Evolutionary conservation across 495 filamentous ascomycete genomes (phyloP).

Genomic region (Cercophora newfieldiana): DNA sequence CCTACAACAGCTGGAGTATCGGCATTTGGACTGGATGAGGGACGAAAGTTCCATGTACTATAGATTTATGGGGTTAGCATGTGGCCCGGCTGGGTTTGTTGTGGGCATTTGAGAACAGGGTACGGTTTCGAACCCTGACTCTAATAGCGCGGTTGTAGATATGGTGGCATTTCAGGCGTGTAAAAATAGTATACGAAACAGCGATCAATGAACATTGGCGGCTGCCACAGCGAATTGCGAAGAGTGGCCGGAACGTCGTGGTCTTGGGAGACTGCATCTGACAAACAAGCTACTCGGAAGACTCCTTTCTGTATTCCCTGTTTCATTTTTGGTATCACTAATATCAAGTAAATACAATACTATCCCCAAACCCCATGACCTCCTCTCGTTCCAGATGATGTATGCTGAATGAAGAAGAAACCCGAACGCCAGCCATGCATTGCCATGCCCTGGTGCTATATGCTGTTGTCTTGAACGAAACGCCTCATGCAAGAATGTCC

Average conservation of each 20-base stretch:
- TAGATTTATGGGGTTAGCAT: slow-evolving; percentile 17
- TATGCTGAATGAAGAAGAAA: neutral
- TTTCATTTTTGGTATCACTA: slow-evolving; percentile 1
- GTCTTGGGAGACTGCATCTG: too few species aligned
- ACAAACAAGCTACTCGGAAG: neutral
- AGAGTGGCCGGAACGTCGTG: neutral
- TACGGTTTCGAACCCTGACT: neutral
- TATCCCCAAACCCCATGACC: neutral
- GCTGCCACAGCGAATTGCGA: neutral
- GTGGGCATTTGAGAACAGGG: neutral
- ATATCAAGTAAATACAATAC: neutral
- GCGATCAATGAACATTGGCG: neutral
- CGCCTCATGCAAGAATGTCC: neutral
- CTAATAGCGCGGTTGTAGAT: slow-evolving; percentile 6
- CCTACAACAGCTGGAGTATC: neutral
- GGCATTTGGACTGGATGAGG: slow-evolving; percentile 6
- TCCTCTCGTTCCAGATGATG: neutral
- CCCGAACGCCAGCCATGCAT: neutral
- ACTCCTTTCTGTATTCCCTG: neutral
- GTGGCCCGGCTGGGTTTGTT: neutral
- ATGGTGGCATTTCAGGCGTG: slow-evolving; percentile 9
- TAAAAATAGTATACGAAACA: slow-evolving; percentile 10
- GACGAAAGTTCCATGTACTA: slow-evolving; percentile 22
- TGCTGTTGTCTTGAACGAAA: neutral
- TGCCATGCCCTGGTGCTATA: neutral